Evolutionary conservation across 2,329 filamentous ascomycete genomes (phyloP).

Genomic region (Claviceps sp.): DNA sequence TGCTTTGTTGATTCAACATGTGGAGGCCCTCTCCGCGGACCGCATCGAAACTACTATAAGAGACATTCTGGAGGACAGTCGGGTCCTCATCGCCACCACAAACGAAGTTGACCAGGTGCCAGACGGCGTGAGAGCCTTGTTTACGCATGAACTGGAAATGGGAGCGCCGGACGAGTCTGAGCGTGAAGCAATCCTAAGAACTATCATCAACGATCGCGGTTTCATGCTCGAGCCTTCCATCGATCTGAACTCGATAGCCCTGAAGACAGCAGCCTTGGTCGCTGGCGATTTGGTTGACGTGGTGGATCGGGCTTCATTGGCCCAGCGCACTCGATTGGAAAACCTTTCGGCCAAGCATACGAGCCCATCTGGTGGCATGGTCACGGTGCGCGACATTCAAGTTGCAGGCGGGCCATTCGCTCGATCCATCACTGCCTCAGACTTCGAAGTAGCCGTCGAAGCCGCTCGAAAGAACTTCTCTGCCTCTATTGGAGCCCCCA

Average conservation of each 20-base stretch:
- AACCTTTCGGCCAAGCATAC: constrained; percentile 43
- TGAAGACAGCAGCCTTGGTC: constrained; percentile 92
- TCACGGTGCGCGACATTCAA: constrained; percentile 72
- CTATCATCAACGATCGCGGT: constrained; percentile 62
- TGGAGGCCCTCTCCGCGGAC: constrained; percentile 84
- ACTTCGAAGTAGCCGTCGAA: constrained; percentile 89
- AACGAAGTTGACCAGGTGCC: constrained; percentile 92
- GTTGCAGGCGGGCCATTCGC: constrained; percentile 72
- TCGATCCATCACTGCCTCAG: constrained; percentile 63
- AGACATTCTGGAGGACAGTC: constrained; percentile 64
- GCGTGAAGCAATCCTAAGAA: constrained; percentile 71
- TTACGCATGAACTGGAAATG: constrained; percentile 94
- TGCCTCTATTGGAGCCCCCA: constrained; percentile 90
- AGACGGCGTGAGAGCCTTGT: constrained; percentile 76
- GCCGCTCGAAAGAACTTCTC: constrained; percentile 96
- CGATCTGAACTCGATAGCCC: constrained; percentile 69
- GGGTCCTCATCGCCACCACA: constrained; percentile 84
- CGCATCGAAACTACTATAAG: constrained; percentile 76
- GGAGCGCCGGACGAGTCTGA: constrained; percentile 84
- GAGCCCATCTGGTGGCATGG: constrained; percentile 17
- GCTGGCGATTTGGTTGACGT: constrained; percentile 92
- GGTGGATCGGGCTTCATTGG: constrained; percentile 74
- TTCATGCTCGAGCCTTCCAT: constrained; percentile 71
- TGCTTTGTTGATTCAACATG: constrained; percentile 71
- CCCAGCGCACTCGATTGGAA: constrained; percentile 63